Conservation (phyloP, 257 asterid species). For the Solanum sitiens region DNA sequence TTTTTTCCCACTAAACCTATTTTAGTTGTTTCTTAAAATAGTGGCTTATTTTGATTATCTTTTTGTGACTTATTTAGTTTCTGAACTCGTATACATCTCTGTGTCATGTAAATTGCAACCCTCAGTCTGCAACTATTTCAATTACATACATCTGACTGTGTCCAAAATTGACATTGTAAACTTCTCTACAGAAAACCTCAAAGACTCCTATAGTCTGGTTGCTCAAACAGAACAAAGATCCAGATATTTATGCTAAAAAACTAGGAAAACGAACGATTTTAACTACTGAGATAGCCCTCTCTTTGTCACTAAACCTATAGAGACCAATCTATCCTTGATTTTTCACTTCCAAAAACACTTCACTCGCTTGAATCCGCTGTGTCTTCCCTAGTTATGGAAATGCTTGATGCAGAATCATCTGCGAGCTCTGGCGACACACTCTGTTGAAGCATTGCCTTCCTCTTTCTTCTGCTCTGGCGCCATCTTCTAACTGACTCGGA, state of each 20-base stretch:
- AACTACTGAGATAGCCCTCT: neutral
- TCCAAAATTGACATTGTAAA: neutral
- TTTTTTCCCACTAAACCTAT: no score
- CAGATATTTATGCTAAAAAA: neutral
- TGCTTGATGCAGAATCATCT: slow-evolving; percentile 31
- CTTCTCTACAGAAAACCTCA: neutral
- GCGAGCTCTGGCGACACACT: neutral
- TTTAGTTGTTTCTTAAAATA: no score
- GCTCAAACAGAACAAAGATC: neutral
- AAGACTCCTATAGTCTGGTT: neutral
- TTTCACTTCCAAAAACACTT: neutral
- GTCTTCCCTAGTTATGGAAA: slow-evolving; percentile 16
- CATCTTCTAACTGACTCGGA: slow-evolving; percentile 30
- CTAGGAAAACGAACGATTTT: neutral
- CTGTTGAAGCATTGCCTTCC: slow-evolving; percentile 38
- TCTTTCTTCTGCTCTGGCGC: slow-evolving; percentile 31
- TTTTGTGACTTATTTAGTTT: no score
- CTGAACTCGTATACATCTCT: no score
- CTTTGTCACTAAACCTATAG: neutral
- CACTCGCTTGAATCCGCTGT: neutral
- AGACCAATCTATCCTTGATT: neutral
- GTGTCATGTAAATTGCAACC: neutral
- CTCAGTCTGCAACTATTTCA: neutral
- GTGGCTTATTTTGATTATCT: no score
- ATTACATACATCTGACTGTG: neutral